Base-by-base conservation (phyloP, 140 eudicot species). In the Flaveria floridana region DNA sequence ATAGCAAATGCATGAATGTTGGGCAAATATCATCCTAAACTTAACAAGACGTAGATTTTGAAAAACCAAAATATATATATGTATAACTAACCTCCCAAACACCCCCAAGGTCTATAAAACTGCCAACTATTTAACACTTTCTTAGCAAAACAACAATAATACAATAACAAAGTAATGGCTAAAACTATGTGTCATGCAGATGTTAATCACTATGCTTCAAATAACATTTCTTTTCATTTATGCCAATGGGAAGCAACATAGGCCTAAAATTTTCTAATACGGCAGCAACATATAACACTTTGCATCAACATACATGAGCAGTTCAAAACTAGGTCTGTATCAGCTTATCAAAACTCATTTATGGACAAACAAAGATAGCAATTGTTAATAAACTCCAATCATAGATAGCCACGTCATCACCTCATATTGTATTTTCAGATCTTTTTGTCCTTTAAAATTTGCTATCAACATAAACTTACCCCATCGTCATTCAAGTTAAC, bases 281-380 rank as follows among this genome's bases (percentile, higher is more conserved):
- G 19, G 65, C 65, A 9, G 65, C 26, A 70, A 28, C 26, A 1
- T 25, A 16, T 52, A 34, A 15, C 21, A 55, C 76, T 34, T 11
- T 16, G 16, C 13, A 19, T 56, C 19, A 19, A 12, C 47, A 70
- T 52, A 50, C 23, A 51, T 30, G 48, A n/a, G 63, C 65, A 21
- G 11, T 16, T 51, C 76, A 71, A 34, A 34, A 34, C 41, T 7
- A 53, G 51, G 12, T 28, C 52, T 34, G 7, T 30, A 50, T 25
- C 75, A 70, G 50, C 47, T 70, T 7, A 26, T 51, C 64, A 25
- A 70, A 25, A 16, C 48, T 70, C 75, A 26, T 70, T n/a, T 44
- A 44, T 44, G 50, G 62, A 47, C 26, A 21, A 26, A 26, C 18
- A 12, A 48, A 25, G 19, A 50, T 50, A 26, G 25, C 44, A 50